A percentile compares a stretch with the other conserved stretches of the same genome.
phyloP scores from a whole-genome alignment of 306 rosid genomes.

The Dryas octopetala region DNA sequence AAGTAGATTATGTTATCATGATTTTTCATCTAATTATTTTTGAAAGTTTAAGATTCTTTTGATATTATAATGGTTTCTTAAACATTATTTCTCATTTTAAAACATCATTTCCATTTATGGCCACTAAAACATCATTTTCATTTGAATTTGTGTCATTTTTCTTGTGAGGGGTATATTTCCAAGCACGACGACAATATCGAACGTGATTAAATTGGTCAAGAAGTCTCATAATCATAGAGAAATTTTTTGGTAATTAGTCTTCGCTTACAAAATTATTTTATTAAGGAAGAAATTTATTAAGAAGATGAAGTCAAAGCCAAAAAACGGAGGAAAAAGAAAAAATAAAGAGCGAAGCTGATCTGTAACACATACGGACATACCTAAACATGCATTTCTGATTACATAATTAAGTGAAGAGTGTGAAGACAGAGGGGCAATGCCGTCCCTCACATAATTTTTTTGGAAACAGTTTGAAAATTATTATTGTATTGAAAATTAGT shows the following conservation, averaged over 20 bases:
- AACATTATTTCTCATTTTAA: background rate
- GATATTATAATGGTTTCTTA: too few species aligned
- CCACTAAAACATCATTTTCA: background rate
- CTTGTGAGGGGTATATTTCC: background rate
- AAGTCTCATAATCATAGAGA: background rate
- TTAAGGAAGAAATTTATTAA: too few species aligned
- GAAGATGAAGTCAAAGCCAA: background rate
- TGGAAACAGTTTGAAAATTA: constrained; percentile 2
- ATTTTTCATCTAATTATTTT: too few species aligned
- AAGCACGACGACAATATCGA: background rate
- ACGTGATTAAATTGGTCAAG: background rate
- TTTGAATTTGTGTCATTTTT: too few species aligned
- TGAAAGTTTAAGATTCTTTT: too few species aligned
- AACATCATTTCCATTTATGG: background rate
- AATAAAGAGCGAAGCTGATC: background rate
- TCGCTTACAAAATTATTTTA: too few species aligned
- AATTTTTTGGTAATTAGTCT: background rate
- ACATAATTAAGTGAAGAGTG: too few species aligned
- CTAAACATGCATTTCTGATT: too few species aligned
- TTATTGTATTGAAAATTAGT: background rate
- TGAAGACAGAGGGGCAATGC: background rate
- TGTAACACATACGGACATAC: background rate
- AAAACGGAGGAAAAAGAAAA: background rate
- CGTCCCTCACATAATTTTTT: background rate
- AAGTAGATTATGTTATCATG: too few species aligned